phyloP scores from a whole-genome alignment of 306 rosid genomes.

The Begonia peltatifolia region DNA sequence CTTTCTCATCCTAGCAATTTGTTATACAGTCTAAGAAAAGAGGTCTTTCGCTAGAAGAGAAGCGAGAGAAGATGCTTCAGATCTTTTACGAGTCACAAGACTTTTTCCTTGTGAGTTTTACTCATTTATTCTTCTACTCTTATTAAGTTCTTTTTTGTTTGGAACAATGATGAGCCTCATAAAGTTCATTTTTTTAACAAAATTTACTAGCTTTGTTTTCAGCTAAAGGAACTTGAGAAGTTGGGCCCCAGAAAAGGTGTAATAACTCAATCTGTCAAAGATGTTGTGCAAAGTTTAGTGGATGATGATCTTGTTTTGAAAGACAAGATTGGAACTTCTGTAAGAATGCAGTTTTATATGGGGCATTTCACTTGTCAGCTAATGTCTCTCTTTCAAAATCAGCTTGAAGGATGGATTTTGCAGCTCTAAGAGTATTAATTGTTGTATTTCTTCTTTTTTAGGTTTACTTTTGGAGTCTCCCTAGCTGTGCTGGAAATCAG shows the following conservation, averaged over 20 bases:
- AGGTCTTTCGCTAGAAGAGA: slow-evolving; percentile 92
- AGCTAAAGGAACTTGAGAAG: slow-evolving; percentile 98
- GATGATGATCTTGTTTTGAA: slow-evolving; percentile 90
- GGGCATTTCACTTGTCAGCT: neutral
- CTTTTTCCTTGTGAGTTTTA: slow-evolving; percentile 54
- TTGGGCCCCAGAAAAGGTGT: slow-evolving; percentile 84
- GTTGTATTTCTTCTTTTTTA: slow-evolving; percentile 10
- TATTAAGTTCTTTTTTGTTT: neutral
- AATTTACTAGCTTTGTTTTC: slow-evolving; percentile 13
- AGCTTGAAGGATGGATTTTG: too few species aligned
- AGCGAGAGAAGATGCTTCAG: slow-evolving; percentile 97
- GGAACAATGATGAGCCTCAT: neutral
- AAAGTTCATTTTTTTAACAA: neutral
- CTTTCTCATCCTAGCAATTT: slow-evolving; percentile 1
- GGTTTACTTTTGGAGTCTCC: slow-evolving; percentile 98
- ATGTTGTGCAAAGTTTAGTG: slow-evolving; percentile 82
- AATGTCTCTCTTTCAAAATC: neutral
- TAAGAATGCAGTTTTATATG: slow-evolving; percentile 27
- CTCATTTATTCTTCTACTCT: neutral
- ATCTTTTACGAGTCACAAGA: slow-evolving; percentile 84
- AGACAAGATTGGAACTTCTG: slow-evolving; percentile 97
- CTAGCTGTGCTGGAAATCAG: slow-evolving; percentile 97
- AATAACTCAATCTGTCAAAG: slow-evolving; percentile 88
- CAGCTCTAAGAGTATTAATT: too few species aligned
- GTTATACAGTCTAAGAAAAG: slow-evolving; percentile 77